Evolutionary conservation across 1,139 yeast species (phyloP), one percentile per base, ranked within the genome.

Genomic region (Hansenula sp.): DNA sequence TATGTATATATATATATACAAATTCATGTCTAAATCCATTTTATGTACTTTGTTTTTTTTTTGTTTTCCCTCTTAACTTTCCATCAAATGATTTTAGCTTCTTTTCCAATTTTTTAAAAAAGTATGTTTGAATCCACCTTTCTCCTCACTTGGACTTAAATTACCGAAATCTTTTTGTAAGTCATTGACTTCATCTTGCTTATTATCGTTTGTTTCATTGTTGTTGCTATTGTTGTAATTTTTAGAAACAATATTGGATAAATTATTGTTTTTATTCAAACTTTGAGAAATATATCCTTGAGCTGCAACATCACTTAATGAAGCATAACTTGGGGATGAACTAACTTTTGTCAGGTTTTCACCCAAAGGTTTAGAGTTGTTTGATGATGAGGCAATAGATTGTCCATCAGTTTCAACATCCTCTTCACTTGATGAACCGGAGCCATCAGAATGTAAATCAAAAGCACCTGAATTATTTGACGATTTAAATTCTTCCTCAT

Each of bases 221-320:
- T 11, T 25, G 18, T 32, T 38, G 15, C 16, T 31, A 15, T 21
- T 13, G 13, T 21, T 33, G n/a, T 33, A 33, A n/a, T 13, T 34
- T 11, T 34, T 34, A 2, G 40, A 35, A 38, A 47, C 27, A 33
- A 47, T 40, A 40, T 42, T 43, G 19, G 54, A 36, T 38, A 49
- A 25, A 25, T 34, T 41, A 24, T 36, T 34, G 18, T 40, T 41
- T 5, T 40, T 21, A 11, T 42, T 40, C 10, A 49, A 34, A 9
- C 59, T 51, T 25, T 63, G 67, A 1, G 65, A 54, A 35, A 66
- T 63, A 39, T 54, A 63, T 1, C 70, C 70, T 12, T 60, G 58
- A 12, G 74, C 81, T 3, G 82, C 82, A 19, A 77, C 78, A 50
- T 74, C 77, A 41, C 78, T 74, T 34, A 76, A 61, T 11, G 79